Conservation (phyloP, 2,329 filamentous ascomycete species). For the Aspergillus ustus region DNA sequence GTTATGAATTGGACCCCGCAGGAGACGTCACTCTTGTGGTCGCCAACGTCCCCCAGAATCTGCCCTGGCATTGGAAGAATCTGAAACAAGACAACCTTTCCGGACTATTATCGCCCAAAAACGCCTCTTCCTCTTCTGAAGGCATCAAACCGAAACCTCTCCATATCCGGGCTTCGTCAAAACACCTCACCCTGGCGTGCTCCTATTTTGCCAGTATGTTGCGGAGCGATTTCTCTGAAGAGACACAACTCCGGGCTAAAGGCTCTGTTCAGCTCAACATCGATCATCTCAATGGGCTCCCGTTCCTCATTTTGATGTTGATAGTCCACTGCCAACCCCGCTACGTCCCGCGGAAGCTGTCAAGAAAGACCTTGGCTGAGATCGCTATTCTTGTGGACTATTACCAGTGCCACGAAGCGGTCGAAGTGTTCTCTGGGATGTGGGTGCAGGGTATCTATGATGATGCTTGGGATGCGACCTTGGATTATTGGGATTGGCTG, state of each 20-base stretch:
- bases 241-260: neutral
- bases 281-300: constrained; percentile 24
- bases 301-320: constrained; percentile 27
- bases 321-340: constrained; percentile 26
- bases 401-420: constrained; percentile 25
- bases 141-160: too few species aligned
- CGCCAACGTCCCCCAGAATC: constrained; percentile 6
- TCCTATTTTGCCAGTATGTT: constrained; percentile 10
- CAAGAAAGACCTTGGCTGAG: constrained; percentile 2
- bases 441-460: constrained; percentile 19
- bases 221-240: neutral
- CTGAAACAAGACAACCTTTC: too few species aligned
- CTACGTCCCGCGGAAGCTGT: constrained; percentile 11
- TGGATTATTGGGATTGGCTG: too few species aligned
- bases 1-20: constrained; percentile 44
- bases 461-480: too few species aligned
- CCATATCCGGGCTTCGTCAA: constrained; percentile 5
- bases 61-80: neutral
- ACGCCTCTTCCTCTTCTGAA: too few species aligned
- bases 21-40: constrained; percentile 50
- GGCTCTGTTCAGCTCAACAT: neutral
- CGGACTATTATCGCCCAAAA: too few species aligned
- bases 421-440: constrained; percentile 18
- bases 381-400: constrained; percentile 27
- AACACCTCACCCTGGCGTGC: constrained; percentile 7